Evolutionary conservation across 140 eudicot genomes (phyloP).

Genomic region (Stevia rebaudiana): DNA sequence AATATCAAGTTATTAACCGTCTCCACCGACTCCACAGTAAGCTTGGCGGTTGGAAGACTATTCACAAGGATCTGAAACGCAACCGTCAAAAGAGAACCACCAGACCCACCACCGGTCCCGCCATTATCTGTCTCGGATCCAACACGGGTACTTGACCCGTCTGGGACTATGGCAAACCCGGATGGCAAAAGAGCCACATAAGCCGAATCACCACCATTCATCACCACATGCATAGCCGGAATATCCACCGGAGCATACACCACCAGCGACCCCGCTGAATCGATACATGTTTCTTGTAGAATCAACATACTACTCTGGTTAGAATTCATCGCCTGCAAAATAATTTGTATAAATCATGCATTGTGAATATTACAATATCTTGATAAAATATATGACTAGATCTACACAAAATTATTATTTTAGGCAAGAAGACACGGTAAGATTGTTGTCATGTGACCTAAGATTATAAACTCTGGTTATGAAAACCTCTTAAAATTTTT

Average conservation of each 20-base stretch:
- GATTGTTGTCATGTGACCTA: no score
- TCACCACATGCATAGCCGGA: conserved; percentile 95
- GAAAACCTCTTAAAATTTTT: no score
- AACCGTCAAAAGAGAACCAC: conserved; percentile 84
- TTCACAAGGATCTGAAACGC: conserved; percentile 93
- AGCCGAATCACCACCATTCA: conserved; percentile 99
- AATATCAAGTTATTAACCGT: conserved; percentile 88
- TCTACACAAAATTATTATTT: not conserved
- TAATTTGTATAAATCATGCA: not conserved
- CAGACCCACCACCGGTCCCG: conserved; percentile 23
- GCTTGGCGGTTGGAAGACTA: conserved; percentile 82
- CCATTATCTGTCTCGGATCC: conserved; percentile 28
- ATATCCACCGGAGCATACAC: conserved; percentile 96
- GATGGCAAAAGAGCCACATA: conserved; percentile 93
- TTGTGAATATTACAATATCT: not conserved
- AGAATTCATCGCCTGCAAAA: conserved; percentile 61
- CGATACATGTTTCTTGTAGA: conserved; percentile 83
- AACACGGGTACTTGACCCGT: conserved; percentile 57
- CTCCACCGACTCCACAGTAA: conserved; percentile 92
- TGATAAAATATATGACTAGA: not conserved
- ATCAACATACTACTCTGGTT: conserved; percentile 93
- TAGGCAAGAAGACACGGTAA: no score
- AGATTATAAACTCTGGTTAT: no score
- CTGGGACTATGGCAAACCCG: conserved; percentile 82
- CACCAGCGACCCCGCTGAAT: conserved; percentile 85